Conservation (phyloP, 2,329 filamentous ascomycete genomes). For the Ascochyta koolunga region DNA sequence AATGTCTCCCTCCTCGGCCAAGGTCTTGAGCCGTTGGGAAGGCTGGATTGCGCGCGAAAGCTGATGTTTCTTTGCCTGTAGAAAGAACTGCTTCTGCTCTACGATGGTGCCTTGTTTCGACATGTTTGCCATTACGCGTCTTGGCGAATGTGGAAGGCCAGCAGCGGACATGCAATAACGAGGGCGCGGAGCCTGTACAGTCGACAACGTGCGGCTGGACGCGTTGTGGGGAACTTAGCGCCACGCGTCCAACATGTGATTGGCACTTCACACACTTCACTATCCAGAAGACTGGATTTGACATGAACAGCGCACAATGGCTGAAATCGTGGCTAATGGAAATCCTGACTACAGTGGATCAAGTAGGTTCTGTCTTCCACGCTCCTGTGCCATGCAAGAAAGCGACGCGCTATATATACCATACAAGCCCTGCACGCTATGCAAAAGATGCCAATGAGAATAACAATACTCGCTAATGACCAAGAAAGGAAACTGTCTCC, state of each 20-base stretch:
- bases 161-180: no score
- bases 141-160: background rate
- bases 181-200: no score
- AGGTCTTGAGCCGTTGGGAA: constrained; percentile 60
- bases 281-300: no score
- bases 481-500: background rate
- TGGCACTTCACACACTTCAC: no score
- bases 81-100: constrained; percentile 68
- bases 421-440: constrained; percentile 15
- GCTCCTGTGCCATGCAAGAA: background rate
- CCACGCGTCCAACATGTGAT: constrained; percentile 9
- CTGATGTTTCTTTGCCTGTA: constrained; percentile 66
- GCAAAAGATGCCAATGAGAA: background rate
- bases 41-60: constrained; percentile 66
- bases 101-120: constrained; percentile 53
- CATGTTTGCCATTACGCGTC: constrained; percentile 12
- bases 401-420: constrained; percentile 9
- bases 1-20: constrained; percentile 55
- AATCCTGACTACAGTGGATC: background rate
- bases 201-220: no score
- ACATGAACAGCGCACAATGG: background rate
- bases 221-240: constrained; percentile 15
- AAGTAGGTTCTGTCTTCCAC: background rate
- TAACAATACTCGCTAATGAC: constrained; percentile 11
- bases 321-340: background rate